Evolutionary conservation across 805 yeast genomes (phyloP), one percentile per base, ranked within the genome.

Genomic region (Suhomyces sp.): DNA sequence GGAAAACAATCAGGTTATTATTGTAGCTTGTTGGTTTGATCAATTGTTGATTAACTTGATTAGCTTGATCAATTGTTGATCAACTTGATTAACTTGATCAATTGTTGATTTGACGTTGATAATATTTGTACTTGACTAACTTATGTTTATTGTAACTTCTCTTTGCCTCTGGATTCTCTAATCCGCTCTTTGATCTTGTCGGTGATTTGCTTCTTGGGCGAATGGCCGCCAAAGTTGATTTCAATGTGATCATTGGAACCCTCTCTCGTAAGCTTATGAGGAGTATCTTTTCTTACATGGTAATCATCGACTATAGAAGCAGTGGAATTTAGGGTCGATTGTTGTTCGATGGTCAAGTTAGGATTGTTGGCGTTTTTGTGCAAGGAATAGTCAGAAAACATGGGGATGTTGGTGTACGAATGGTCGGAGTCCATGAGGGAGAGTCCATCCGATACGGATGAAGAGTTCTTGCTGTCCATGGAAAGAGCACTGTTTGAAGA

Each of bases 321-420:
- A 4, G 67, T 60, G 17, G 77, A 73, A 19, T 66, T 66, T 38
- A 62, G 52, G 24, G 62, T 55, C 13, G 72, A 64, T 29, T 68
- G 68, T 26, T 60, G 54, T 13, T 63, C 67, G 13, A 64, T 42
- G 33, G 57, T 55, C 42, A 66, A 48, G 50, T 57, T 49, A 12
- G 65, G 58, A 47, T 65, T 62, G 47, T 60, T 62, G 23, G 64
- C 68, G 54, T 66, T 66, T 57, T 56, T 61, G 56, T 74, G 77
- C 54, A 75, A 65, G 19, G 62, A 68, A 52, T 80, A 82, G 55
- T 81, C 83, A 17, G 81, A 75, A 53, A 86, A 79, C 66, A 86
- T 77, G 2, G 91, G 90, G 42, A 86, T 78, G 63, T 86, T 84
- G 2, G 88, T 78, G 50, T 82, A 73, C 8, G 87, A 83, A 46